A percentile compares a stretch with the other conserved stretches of the same genome.
phyloP scores from a whole-genome alignment of 805 yeast genomes.

The Lipomyces starkeyi region DNA sequence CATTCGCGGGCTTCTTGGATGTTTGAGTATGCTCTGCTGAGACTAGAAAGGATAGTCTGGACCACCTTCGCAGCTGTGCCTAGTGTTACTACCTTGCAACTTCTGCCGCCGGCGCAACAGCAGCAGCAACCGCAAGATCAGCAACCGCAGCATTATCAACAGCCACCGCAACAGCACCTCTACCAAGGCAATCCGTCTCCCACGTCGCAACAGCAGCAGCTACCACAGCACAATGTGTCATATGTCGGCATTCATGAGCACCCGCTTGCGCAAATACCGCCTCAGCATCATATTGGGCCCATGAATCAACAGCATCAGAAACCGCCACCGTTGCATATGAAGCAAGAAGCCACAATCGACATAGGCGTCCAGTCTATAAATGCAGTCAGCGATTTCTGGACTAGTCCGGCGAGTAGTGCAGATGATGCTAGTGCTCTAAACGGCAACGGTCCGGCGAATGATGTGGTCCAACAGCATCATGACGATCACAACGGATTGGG shows the following conservation, averaged over 20 bases:
- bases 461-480: background rate
- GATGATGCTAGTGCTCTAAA: slow-evolving; percentile 13
- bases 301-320: slow-evolving; percentile 1
- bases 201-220: background rate
- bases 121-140: slow-evolving; percentile 10
- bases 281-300: background rate
- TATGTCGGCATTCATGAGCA: background rate
- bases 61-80: slow-evolving; percentile 35
- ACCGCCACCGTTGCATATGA: slow-evolving; percentile 1
- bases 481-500: slow-evolving; percentile 8
- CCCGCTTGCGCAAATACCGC: background rate
- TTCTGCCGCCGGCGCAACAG: background rate
- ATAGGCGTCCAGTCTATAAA: background rate
- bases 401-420: slow-evolving; percentile 25
- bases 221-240: background rate
- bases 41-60: slow-evolving; percentile 39
- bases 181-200: slow-evolving; percentile 2
- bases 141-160: background rate
- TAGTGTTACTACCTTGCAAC: background rate
- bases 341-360: slow-evolving; percentile 18
- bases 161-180: background rate
- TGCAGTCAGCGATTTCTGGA: slow-evolving; percentile 18
- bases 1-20: slow-evolving; percentile 39
- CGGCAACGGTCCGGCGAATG: background rate
- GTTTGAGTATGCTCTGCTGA: slow-evolving; percentile 38